Evolutionary conservation across 257 asterid species (phyloP).

Genomic region (Przewalskia tangutica): DNA sequence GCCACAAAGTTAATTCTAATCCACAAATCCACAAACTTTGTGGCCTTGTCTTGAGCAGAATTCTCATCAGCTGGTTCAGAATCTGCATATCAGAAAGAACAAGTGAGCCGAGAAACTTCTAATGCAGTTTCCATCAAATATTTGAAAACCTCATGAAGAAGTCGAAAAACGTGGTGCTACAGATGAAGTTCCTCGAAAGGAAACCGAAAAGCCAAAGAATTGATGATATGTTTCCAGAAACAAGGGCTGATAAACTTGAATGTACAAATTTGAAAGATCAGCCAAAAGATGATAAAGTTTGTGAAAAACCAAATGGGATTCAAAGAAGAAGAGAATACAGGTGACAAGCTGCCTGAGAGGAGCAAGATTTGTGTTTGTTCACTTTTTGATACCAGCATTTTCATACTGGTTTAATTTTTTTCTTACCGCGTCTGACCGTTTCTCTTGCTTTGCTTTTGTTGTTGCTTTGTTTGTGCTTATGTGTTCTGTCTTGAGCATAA

Average conservation of each 20-base stretch:
- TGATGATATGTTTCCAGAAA: neutral
- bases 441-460: no score
- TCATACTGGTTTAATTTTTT: constrained; percentile 55
- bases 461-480: no score
- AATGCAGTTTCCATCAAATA: neutral
- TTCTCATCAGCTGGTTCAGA: neutral
- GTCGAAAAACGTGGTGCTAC: neutral
- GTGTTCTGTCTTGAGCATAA: no score
- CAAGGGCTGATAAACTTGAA: neutral
- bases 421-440: no score
- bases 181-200: neutral
- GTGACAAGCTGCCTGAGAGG: neutral
- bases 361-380: constrained; percentile 44
- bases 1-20: neutral
- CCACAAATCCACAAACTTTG: no score
- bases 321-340: neutral
- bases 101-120: neutral
- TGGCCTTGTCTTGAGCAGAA: no score
- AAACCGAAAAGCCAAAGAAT: neutral
- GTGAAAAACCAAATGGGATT: constrained; percentile 8
- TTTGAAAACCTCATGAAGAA: neutral
- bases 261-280: neutral
- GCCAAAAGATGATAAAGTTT: constrained; percentile 8
- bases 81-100: neutral
- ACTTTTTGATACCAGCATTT: constrained; percentile 67